Base-by-base conservation (phyloP, 2,329 filamentous ascomycete species). In the Fusarium sp. region DNA sequence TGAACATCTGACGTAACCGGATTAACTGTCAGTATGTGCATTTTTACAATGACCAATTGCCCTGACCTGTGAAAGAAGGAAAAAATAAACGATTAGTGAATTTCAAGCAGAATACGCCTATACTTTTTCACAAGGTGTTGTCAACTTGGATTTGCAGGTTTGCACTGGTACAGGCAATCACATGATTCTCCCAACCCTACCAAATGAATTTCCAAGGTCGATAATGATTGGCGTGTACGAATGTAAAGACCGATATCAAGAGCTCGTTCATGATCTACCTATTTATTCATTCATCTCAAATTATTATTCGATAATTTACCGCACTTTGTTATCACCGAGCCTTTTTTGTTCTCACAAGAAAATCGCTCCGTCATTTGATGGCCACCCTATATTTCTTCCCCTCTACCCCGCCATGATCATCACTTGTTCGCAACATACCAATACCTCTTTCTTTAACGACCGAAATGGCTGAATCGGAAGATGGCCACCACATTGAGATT, bases 141-240 rank as follows among this genome's bases (percentile, higher is more conserved):
- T 25, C 40, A 23, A 35, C 17, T 13, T 43, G 9, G 43, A 37
- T 32, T 33, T 9, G 30, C 37, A 15, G 25, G 19, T 51, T 46
- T 56, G 45, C 19, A 32, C 37, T 37, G 56, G 40, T 22, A 6
- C 22, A 22, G 22, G 44, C 37, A 71, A 68, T 70, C 67, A 70
- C 67, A 69, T 69, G 67, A 69, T 69, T 49, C 51, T 30, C 35
- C 49, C 41, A 51, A 66, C 62, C 67, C 62, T 63, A 70, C 66
- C 35, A 8, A 7, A 45, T 51, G 32, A 52, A 27, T 54, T 62
- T 48, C 60, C 63, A 70, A 69, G 70, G 63, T 41, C 27, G n/a
- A 4, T n/a, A 37, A n/a, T 17, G 7, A 37, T n/a, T 10, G 17
- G 7, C 17, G 5, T 37, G 17, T 37, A 37, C 35, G 35, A 17